Evolutionary conservation across 2,329 filamentous ascomycete species (phyloP).

Genomic region (Dactylellina parvicollis): DNA sequence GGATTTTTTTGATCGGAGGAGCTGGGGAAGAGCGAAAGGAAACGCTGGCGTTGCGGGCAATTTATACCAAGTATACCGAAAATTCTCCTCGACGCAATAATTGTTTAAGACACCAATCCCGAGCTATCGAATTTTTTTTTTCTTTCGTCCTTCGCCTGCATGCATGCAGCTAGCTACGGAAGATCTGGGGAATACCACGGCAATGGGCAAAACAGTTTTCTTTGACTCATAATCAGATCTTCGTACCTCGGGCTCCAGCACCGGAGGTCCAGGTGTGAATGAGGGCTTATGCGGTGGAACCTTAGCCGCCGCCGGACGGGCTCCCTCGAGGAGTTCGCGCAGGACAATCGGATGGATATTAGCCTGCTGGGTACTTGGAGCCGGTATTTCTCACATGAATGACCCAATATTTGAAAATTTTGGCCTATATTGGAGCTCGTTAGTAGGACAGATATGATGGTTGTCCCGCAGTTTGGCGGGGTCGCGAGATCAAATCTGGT

Average conservation of each 20-base stretch:
- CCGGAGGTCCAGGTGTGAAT: conserved; percentile 27
- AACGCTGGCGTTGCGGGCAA: conserved; percentile 40
- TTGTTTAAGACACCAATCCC: conserved; percentile 34
- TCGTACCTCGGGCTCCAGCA: conserved; percentile 38
- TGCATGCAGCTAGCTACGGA: conserved; percentile 40
- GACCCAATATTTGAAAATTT: conserved; percentile 12
- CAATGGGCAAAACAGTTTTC: conserved; percentile 29
- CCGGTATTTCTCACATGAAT: conserved; percentile 39
- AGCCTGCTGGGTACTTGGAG: conserved; percentile 19
- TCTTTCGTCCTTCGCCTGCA: conserved; percentile 27
- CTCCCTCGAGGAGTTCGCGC: conserved; percentile 2
- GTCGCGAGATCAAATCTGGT: conserved; percentile 35
- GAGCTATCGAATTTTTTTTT: conserved; percentile 37
- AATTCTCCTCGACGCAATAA: conserved; percentile 7
- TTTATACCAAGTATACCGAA: conserved; percentile 34
- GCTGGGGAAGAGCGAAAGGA: conserved; percentile 2
- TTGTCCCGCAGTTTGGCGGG: conserved; percentile 30
- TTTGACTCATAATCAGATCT: conserved; percentile 40
- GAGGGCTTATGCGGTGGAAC: conserved; percentile 54
- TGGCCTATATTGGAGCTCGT: conserved; percentile 8
- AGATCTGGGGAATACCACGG: conserved; percentile 45
- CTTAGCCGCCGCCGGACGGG: conserved; percentile 48
- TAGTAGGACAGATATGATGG: conserved; percentile 21
- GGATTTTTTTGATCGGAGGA: conserved; percentile 37
- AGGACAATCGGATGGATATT: conserved; percentile 37